Evolutionary conservation across 163 green algal species (phyloP), one percentile per base, ranked within the genome.

Genomic region (Scenedesmus sp.): DNA sequence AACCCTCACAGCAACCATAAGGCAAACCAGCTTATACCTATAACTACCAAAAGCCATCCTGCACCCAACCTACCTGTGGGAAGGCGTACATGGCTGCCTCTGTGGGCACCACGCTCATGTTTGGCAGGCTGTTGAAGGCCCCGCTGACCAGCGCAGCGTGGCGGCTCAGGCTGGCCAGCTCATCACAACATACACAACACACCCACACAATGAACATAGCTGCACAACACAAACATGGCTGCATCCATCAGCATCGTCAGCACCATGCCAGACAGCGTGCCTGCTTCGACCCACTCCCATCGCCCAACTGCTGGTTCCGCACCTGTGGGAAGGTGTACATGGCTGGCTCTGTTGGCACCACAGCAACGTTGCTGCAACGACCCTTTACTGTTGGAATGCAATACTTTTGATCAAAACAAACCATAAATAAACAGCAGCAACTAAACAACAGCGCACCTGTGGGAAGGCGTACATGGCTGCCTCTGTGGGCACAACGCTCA

Each of bases 381-480:
- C 26, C 26, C 26, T 26, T 26, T 26, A 26, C 26, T 26, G 26
- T 26, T 26, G 26, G 26, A 26, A 26, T 26, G 26, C 26, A 26
- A 26, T 26, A 26, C 26, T 26, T 26, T 26, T 26, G 26, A 26
- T 26, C 26, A 26, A 26, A 26, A 26, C 26, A 26, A 26, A 26
- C 26, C 26, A 26, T 26, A 26, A 26, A 26, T 26, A 26, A 26
- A 26, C 26, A 26, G 26, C 26, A 26, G 26, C 26, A 26, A 26
- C 26, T 26, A 26, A 26, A 26, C 26, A 26, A 26, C 26, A 26
- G 26, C 26, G 26, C 26, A 26, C 92, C 93, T 96, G 88, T 18
- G 89, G 84, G 95, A 99, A 99, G 89, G 96, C 95, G 95, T 99
- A 99, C 96, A 99, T 98, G 9, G 98, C 97, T 46, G 98, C 98